Base-by-base conservation (phyloP, 208 protist species). In the Trypanosoma mega region DNA sequence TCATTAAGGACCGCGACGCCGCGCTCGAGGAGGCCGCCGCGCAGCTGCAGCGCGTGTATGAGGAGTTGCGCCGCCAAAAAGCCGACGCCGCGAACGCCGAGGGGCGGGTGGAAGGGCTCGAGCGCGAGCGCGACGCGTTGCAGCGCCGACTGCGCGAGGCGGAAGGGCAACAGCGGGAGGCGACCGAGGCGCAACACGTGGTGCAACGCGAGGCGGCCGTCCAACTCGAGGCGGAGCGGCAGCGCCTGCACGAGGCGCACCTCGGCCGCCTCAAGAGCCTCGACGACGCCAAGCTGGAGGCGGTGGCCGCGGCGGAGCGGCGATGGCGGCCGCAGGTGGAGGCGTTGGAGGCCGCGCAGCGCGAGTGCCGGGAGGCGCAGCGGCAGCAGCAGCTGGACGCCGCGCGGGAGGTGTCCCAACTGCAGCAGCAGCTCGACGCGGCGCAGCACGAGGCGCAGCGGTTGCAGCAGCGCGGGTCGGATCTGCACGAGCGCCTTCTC, bases 1-100 rank as follows among this genome's bases (percentile, higher is more conserved):
- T 95, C 30, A 95, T 95, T 27, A 78, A 60, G 34, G 85, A 95
- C 57, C 85, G 89, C 30, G 89, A 95, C 58, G 81, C 74, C 20
- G 85, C 89, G 7, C 53, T 95, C n/a, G 81, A 90, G 49, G 89
- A 92, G 63, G 84, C 85, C 7, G 62, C 89, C 9, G 63, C 61
- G 55, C 81, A 95, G 67, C 68, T 92, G n/a, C 82, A 90, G 70
- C 72, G 77, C 12, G 63, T 94, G 11, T 90, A 91, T 60, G 72
- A 79, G 29, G 84, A 92, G 58, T 46, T 90, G 58, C 81, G 72
- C 63, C 78, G 72, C n/a, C 61, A 73, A 26, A 82, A 77, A 9
- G 62, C 68, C 6, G 80, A 89, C 37, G 70, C 58, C 16, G 48
- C 37, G 3, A 33, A 43, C n/a, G 56, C 73, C 44, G 67, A 72